A percentile compares a stretch with the other conserved stretches of the same genome.
phyloP scores from a whole-genome alignment of 768 basidiomycete genomes.

The Lactarius sanguifluus region DNA sequence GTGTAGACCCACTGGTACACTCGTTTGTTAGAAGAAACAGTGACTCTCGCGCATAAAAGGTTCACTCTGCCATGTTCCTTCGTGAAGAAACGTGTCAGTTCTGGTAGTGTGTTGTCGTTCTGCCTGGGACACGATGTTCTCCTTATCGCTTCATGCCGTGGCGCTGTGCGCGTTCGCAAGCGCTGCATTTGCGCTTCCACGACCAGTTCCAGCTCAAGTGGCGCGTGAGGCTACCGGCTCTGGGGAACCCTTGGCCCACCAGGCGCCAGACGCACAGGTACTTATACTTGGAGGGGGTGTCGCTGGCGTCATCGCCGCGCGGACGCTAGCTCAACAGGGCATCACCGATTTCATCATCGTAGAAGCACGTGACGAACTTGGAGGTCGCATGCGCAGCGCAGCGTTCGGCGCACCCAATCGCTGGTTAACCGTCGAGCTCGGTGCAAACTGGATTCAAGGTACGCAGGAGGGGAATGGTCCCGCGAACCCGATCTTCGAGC shows the following conservation, averaged over 20 bases:
- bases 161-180: neutral
- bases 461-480: constrained; percentile 46
- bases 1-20: no score
- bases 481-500: constrained; percentile 54
- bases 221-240: neutral
- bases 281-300: constrained; percentile 67
- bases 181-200: neutral
- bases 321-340: constrained; percentile 40
- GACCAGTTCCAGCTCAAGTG: neutral
- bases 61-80: no score
- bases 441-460: constrained; percentile 41
- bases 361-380: constrained; percentile 53
- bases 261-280: constrained; percentile 36
- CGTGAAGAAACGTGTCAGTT: no score
- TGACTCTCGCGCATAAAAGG: no score
- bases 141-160: neutral
- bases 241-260: neutral
- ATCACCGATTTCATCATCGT: constrained; percentile 57
- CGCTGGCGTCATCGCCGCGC: constrained; percentile 42
- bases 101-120: no score
- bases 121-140: neutral
- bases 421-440: constrained; percentile 46
- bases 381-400: constrained; percentile 51
- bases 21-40: no score
- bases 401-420: constrained; percentile 42